These are phyloP conservation scores for Cystofilobasidium ferigula DNA, from an alignment of 768 basidiomycete species.

Conservation along the genomic window DNA sequence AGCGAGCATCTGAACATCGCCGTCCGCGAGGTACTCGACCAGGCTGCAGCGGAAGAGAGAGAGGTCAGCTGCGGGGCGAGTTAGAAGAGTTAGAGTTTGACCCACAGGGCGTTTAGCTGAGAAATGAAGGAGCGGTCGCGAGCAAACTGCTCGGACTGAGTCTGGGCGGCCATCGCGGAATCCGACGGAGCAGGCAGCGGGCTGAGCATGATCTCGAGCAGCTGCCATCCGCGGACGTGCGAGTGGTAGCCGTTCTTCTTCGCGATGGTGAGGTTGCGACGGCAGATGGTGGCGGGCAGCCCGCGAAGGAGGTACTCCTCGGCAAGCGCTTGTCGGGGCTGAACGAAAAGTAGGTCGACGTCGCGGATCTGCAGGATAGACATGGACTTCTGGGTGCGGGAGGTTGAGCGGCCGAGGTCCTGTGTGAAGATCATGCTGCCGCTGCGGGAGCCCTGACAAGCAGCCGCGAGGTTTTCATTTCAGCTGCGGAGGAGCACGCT, in stretches of 20 bases:
- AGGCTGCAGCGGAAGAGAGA: conserved; percentile 39
- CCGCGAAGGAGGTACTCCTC: conserved; percentile 50
- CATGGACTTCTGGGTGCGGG: not conserved
- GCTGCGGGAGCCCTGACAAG: not conserved
- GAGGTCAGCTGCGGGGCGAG: not conserved
- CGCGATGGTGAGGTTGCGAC: conserved; percentile 53
- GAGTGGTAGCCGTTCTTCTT: conserved; percentile 51
- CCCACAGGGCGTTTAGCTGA: conserved; percentile 30
- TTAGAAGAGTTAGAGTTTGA: not conserved
- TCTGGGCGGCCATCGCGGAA: not conserved
- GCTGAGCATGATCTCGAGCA: conserved; percentile 46
- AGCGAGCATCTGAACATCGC: conserved; percentile 70
- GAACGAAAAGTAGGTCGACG: conserved; percentile 44
- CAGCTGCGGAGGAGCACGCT: too few relatives aligned
- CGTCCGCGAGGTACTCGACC: conserved; percentile 42
- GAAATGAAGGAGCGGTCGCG: not conserved
- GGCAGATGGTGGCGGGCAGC: conserved; percentile 47
- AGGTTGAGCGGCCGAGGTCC: conserved; percentile 21
- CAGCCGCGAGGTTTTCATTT: too few relatives aligned
- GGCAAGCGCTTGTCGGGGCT: conserved; percentile 51
- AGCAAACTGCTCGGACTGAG: not conserved
- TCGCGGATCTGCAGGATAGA: conserved; percentile 39
- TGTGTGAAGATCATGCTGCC: conserved; percentile 38
- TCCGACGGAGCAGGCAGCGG: not conserved
- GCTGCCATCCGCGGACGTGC: conserved; percentile 57